These are phyloP conservation scores for Lentinula guzmanii DNA, from an alignment of 768 basidiomycete species.

Conservation along the genomic window DNA sequence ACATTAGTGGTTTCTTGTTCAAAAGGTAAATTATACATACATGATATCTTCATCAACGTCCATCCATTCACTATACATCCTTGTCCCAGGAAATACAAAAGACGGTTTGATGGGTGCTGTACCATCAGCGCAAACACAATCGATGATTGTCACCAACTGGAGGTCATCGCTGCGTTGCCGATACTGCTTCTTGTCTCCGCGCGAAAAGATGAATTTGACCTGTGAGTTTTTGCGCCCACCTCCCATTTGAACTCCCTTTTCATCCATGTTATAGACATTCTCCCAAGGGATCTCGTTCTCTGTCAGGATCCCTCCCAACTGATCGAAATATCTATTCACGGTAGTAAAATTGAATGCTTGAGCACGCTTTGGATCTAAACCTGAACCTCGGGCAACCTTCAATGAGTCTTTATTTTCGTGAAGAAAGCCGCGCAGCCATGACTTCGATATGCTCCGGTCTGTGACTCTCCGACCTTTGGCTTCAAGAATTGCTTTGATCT, in stretches of 20 bases:
- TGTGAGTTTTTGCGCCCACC: constrained; percentile 14
- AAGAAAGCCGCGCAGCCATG: neutral
- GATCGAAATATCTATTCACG: constrained; percentile 9
- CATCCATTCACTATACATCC: constrained; percentile 18
- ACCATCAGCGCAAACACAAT: constrained; percentile 32
- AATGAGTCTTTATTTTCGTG: neutral
- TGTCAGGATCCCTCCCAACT: constrained; percentile 14
- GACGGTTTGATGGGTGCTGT: constrained; percentile 16
- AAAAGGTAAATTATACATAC: constrained; percentile 7
- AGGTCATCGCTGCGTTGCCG: constrained; percentile 23
- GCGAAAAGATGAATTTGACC: constrained; percentile 18
- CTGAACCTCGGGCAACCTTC: neutral
- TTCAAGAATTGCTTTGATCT: neutral
- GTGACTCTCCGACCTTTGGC: neutral
- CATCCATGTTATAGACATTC: constrained; percentile 24
- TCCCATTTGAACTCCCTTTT: constrained; percentile 22
- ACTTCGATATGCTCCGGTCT: neutral
- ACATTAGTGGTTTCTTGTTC: neutral
- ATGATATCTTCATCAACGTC: constrained; percentile 15
- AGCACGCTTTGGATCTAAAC: constrained; percentile 26
- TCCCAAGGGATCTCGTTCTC: constrained; percentile 17
- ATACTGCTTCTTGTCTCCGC: constrained; percentile 13
- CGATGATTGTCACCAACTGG: constrained; percentile 35
- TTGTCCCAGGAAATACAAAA: constrained; percentile 29
- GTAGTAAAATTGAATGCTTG: constrained; percentile 23